Evolutionary conservation across 2,329 filamentous ascomycete genomes (phyloP), one percentile per base, ranked within the genome.

Genomic region (Xylariaceae sp.): DNA sequence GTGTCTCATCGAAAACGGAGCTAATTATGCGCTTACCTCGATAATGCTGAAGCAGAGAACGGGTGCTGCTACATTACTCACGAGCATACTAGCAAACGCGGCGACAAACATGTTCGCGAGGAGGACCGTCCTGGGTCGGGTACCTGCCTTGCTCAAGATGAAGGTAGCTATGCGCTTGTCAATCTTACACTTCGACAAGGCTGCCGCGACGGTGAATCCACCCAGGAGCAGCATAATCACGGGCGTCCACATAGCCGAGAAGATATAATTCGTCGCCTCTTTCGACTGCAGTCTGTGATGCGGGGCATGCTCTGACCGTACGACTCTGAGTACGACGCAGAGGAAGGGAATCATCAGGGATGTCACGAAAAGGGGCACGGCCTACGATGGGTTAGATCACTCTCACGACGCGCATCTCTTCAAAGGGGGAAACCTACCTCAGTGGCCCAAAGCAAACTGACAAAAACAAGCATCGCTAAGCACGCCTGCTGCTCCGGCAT

Each of bases 101-200:
- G 93, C 92, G 48, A 99, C 94, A 68, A 97, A 92, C 94, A 99
- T 99, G 76, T 93, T 97, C 56, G 93, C 94, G n/a, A 99, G 76
- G 3, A 99, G 81, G 2, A 99, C 94, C 2, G 90, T 93, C 57
- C 87, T 82, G 8, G 94, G 94, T 68, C 87, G 88, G 2, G 94
- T 97, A 5, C 94, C 94, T 7, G 94, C 94, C 77, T 96, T 97
- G 78, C 92, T 96, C 39, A 99, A 82, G 34, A 99, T 90, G 69
- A 97, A 91, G 1, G 93, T 97, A 1, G 94, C 94, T 77, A 99
- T 92, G 71, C 94, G 88, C 76, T 97, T 97, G 62, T 96, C 94
- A 69, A 99, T 97, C 67, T 92, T 94, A 75, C 96, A 96, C 74
- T 99, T 99, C 53, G 92, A 96, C 57, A 99, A 77, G 0, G 94